These are phyloP conservation scores for Malbranchea cinnamomea DNA, from an alignment of 2,329 filamentous ascomycete species.

Conservation along the genomic window DNA sequence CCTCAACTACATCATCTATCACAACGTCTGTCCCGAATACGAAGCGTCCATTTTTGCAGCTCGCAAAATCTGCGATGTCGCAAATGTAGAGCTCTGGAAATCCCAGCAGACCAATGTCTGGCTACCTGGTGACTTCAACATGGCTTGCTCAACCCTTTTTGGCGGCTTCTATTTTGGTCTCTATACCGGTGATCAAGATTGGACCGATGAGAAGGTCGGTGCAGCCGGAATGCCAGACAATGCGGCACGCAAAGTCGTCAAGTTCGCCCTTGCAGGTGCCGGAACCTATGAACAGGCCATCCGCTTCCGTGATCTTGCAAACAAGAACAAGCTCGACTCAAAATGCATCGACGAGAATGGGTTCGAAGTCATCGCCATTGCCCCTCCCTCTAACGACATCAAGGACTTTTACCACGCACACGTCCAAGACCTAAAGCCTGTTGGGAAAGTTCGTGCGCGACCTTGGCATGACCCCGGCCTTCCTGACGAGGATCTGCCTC, in stretches of 20 bases:
- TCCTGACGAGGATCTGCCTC: constrained; percentile 23
- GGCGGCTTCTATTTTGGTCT: constrained; percentile 36
- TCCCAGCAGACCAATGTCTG: constrained; percentile 35
- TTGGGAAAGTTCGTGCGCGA: constrained; percentile 40
- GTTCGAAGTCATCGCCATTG: constrained; percentile 45
- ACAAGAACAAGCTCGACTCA: constrained; percentile 24
- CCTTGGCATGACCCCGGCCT: constrained; percentile 32
- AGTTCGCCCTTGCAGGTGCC: constrained; percentile 34
- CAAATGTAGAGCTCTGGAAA: constrained; percentile 50
- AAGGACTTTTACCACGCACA: constrained; percentile 34
- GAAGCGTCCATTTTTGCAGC: constrained; percentile 51
- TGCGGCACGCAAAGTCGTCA: constrained; percentile 36
- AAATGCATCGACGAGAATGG: constrained; percentile 36
- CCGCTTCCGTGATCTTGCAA: constrained; percentile 24
- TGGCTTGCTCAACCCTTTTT: constrained; percentile 56
- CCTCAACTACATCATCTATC: constrained; percentile 69
- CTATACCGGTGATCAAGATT: constrained; percentile 27
- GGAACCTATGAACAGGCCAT: constrained; percentile 25
- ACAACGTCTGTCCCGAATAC: constrained; percentile 78
- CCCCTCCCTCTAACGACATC: constrained; percentile 29
- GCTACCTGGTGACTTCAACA: constrained; percentile 69
- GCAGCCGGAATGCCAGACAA: constrained; percentile 28
- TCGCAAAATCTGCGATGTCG: constrained; percentile 49
- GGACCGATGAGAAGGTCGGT: constrained; percentile 19
- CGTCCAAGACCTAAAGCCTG: constrained; percentile 30